A percentile compares a stretch with the other conserved stretches of the same genome.
Conservation (phyloP, 1,284 basidiomycete genomes). For the Crepidotus sp. region DNA sequence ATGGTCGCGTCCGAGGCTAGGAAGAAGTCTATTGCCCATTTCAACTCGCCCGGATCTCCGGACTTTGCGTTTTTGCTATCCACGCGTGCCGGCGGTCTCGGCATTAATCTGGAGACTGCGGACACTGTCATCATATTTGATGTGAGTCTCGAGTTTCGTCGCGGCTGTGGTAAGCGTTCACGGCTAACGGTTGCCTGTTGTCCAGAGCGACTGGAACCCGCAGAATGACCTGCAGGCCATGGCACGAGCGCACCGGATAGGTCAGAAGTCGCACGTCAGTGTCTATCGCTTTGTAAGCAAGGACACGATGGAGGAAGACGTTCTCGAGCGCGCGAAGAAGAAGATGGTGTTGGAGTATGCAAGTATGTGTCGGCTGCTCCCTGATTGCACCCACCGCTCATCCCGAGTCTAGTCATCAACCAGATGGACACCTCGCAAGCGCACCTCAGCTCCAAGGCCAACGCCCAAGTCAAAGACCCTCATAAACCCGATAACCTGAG, state of each 20-base stretch:
- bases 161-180: neutral
- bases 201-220: slow-evolving; percentile 89
- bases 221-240: slow-evolving; percentile 99
- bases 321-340: slow-evolving; percentile 95
- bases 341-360: slow-evolving; percentile 99
- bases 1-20: slow-evolving; percentile 89
- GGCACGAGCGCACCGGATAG: slow-evolving; percentile 96
- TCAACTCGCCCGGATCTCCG: slow-evolving; percentile 88
- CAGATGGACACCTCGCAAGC: slow-evolving; percentile 99
- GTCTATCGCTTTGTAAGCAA: slow-evolving; percentile 98
- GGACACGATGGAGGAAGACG: slow-evolving; percentile 98
- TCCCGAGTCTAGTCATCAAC: slow-evolving; percentile 75
- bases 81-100: slow-evolving; percentile 94
- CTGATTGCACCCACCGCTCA: slow-evolving; percentile 4
- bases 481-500: slow-evolving; percentile 76
- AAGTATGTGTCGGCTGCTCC: slow-evolving; percentile 50
- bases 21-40: slow-evolving; percentile 93
- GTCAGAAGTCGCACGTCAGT: slow-evolving; percentile 96
- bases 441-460: slow-evolving; percentile 79
- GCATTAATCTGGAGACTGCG: slow-evolving; percentile 97
- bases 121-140: slow-evolving; percentile 99
- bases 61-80: slow-evolving; percentile 97
- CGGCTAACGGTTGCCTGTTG: slow-evolving; percentile 10
- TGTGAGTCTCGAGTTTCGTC: slow-evolving; percentile 47
- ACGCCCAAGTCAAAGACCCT: slow-evolving; percentile 50